Evolutionary conservation across 192 early-diverging fungal genomes (phyloP), one percentile per base, ranked within the genome.

Genomic region (Chytriomyces sp.): DNA sequence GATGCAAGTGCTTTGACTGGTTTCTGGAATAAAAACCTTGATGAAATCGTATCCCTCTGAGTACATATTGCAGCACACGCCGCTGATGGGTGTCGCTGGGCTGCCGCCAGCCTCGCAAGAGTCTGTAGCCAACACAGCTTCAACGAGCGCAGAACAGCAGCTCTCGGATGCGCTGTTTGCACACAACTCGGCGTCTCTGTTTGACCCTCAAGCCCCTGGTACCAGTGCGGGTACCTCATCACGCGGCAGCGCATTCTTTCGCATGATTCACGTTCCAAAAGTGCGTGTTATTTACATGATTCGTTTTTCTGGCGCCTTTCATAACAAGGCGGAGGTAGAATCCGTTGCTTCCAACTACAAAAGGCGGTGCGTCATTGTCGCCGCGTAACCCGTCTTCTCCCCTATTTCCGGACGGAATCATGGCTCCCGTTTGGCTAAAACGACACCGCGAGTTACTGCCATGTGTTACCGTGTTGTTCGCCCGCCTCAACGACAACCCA

Each of bases 341-440:
- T 39, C 41, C 36, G 67, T 44, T 37, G 5, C 59, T 64, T 22
- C 25, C 25, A 2, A 10, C 59, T 26, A 55, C 58, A 10, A 22
- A 32, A 22, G 36, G 17, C 57, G 25, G 14, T 28, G 74, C 85
- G 70, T 59, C 81, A 6, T 69, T 95, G 19, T 94, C 93, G 3
- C 94, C 94, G 4, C 75, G 86, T 0, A 81, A 78, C 25, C 81
- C 82, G 5, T 68, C 77, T 4, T 96, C 94, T 5, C 88, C 91
- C 10, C 67, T 94, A 56, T 84, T 89, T 82, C 93, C 94, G 0
- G 92, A 94, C 78, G 94, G 94, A 22, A 75, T 96, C n/a, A 88
- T 96, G 73, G 77, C 84, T 0, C 85, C 91, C 0, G 39, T 71
- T 14, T 96, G 91, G 91, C 67, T 93, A 25, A 56, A 72, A 26